Percentiles rank a stretch among this genome's conserved stretches.
phyloP scores from a whole-genome alignment of 805 yeast species.

The Yarrowia sp. region DNA sequence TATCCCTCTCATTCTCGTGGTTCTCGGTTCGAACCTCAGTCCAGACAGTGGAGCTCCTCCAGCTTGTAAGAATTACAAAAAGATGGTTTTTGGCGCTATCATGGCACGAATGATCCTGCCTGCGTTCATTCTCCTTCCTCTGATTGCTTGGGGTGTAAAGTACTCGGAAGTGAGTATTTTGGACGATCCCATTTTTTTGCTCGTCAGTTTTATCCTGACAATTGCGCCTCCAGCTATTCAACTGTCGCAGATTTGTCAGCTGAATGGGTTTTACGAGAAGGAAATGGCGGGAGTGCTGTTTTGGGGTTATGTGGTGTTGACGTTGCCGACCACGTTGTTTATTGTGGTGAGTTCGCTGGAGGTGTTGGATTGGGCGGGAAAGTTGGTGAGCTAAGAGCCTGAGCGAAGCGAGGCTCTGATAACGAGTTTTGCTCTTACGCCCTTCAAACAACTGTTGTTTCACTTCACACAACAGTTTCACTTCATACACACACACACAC shows the following conservation, averaged over 20 bases:
- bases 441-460: too few species aligned
- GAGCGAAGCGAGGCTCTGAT: too few species aligned
- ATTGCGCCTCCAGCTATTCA: constrained; percentile 69
- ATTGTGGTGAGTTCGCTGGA: constrained; percentile 55
- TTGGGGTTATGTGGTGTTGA: constrained; percentile 63
- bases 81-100: constrained; percentile 53
- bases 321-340: constrained; percentile 57
- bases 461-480: too few species aligned
- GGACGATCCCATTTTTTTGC: constrained; percentile 58
- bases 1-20: constrained; percentile 59
- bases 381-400: not conserved
- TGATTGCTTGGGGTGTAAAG: constrained; percentile 53
- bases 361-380: constrained; percentile 54
- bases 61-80: constrained; percentile 42
- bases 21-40: constrained; percentile 58
- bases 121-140: constrained; percentile 51
- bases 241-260: constrained; percentile 61
- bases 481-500: too few species aligned
- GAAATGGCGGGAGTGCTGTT: constrained; percentile 66
- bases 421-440: too few species aligned
- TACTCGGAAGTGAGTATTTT: constrained; percentile 48
- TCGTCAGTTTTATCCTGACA: constrained; percentile 58
- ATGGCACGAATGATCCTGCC: constrained; percentile 63
- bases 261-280: constrained; percentile 57
- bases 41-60: constrained; percentile 51